Evolutionary conservation across 2,329 filamentous ascomycete species (phyloP).

Genomic region (Arthroderma uncinatum): DNA sequence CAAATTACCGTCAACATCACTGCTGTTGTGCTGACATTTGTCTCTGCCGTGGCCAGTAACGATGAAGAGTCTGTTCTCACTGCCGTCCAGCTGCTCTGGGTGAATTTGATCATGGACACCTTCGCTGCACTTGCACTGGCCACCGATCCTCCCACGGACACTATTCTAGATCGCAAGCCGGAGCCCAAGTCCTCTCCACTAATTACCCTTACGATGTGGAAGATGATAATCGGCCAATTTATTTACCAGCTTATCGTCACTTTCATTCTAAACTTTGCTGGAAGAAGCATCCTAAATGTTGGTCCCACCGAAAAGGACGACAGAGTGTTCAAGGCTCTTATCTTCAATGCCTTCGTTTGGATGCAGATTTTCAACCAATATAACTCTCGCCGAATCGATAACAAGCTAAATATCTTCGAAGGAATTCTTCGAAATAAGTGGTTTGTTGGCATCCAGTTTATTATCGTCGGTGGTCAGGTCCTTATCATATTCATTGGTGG

Average conservation of each 20-base stretch:
- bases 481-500: conserved; percentile 62
- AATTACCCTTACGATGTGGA: conserved; percentile 95
- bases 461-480: conserved; percentile 60
- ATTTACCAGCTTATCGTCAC: conserved; percentile 77
- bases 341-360: conserved; percentile 98
- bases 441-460: conserved; percentile 50
- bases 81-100: conserved; percentile 87
- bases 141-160: conserved; percentile 73
- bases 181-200: conserved; percentile 61
- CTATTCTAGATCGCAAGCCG: conserved; percentile 68
- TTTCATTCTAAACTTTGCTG: conserved; percentile 73
- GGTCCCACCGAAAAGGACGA: conserved; percentile 30
- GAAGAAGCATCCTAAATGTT: conserved; percentile 48
- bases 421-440: conserved; percentile 34
- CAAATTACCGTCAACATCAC: conserved; percentile 78
- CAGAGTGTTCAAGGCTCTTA: conserved; percentile 59
- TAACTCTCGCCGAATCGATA: conserved; percentile 34
- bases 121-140: conserved; percentile 74
- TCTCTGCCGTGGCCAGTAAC: conserved; percentile 67
- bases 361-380: conserved; percentile 75
- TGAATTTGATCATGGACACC: conserved; percentile 96
- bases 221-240: conserved; percentile 93
- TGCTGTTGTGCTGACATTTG: conserved; percentile 78
- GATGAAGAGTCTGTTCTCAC: conserved; percentile 66
- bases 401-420: conserved; percentile 36